Evolutionary conservation across 1,284 basidiomycete genomes (phyloP).

Genomic region (Phellopilus nigrolimitatus): DNA sequence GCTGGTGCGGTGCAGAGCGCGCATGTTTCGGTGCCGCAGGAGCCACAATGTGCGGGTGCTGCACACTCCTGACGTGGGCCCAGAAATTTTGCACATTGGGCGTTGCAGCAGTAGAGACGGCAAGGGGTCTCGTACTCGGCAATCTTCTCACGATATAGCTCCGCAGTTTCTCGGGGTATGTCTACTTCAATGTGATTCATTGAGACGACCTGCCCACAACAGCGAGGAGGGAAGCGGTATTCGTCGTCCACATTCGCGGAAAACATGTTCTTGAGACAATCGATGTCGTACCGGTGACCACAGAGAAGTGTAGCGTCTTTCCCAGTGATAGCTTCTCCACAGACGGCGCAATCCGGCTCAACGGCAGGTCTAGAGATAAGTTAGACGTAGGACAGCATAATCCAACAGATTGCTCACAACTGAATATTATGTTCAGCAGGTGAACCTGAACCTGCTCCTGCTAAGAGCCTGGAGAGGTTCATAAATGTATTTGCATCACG

Average conservation of each 20-base stretch:
- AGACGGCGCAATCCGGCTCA: slow-evolving; percentile 34
- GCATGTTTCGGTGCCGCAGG: slow-evolving; percentile 19
- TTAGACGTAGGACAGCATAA: neutral
- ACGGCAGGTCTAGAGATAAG: neutral
- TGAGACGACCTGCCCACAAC: slow-evolving; percentile 36
- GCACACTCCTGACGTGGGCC: slow-evolving; percentile 36
- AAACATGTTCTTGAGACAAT: slow-evolving; percentile 37
- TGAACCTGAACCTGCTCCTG: too few species aligned
- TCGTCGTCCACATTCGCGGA: slow-evolving; percentile 36
- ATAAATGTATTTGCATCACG: too few species aligned
- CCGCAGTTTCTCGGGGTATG: slow-evolving; percentile 26
- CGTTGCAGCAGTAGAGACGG: slow-evolving; percentile 40
- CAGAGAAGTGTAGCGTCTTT: slow-evolving; percentile 33
- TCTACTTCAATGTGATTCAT: slow-evolving; percentile 27
- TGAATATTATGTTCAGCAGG: too few species aligned
- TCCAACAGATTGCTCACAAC: neutral
- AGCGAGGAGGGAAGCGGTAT: slow-evolving; percentile 41
- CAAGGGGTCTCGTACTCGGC: slow-evolving; percentile 34
- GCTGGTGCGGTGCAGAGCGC: slow-evolving; percentile 20
- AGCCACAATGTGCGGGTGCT: slow-evolving; percentile 41
- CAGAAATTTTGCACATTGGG: slow-evolving; percentile 48
- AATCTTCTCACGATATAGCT: slow-evolving; percentile 30
- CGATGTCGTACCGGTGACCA: slow-evolving; percentile 36
- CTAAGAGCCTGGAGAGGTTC: too few species aligned
- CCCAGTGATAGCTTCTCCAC: slow-evolving; percentile 31